phyloP scores from a whole-genome alignment of 139 green algal species.

The Coelastrella sp. region DNA sequence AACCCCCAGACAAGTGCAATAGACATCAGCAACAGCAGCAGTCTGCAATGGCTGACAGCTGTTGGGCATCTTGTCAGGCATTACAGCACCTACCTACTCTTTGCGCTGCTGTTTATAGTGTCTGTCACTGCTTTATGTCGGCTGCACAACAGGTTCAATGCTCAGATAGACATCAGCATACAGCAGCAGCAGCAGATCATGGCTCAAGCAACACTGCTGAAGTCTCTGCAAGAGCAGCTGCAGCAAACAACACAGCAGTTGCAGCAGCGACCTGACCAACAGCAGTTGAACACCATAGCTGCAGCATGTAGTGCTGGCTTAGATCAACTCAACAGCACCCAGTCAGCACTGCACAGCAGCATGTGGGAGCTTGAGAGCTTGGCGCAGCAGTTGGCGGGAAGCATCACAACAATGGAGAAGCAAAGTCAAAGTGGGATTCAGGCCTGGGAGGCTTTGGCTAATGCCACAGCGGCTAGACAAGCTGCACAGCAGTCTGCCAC shows the following conservation, averaged over 20 bases:
- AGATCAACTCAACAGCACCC: background rate
- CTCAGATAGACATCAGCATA: background rate
- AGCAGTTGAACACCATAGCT: background rate
- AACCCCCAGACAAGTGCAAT: background rate
- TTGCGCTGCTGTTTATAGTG: too few species aligned
- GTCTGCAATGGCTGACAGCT: too few species aligned
- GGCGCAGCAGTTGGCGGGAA: background rate
- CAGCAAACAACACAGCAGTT: background rate
- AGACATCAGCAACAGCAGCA: background rate
- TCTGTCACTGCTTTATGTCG: too few species aligned
- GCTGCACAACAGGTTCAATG: too few species aligned
- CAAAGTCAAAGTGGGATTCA: background rate
- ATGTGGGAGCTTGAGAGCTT: background rate
- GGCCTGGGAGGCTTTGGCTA: background rate
- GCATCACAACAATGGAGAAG: background rate
- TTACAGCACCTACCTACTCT: too few species aligned
- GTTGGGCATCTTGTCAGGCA: too few species aligned
- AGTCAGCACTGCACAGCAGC: background rate
- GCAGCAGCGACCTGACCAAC: background rate
- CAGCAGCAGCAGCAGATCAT: background rate
- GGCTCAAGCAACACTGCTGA: background rate
- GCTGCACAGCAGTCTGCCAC: too few species aligned
- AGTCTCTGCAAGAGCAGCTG: constrained; percentile 9
- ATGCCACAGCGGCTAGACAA: background rate
- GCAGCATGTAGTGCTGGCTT: background rate